Conservation (phyloP, 2,329 filamentous ascomycete species). For the Curvularia sp. region DNA sequence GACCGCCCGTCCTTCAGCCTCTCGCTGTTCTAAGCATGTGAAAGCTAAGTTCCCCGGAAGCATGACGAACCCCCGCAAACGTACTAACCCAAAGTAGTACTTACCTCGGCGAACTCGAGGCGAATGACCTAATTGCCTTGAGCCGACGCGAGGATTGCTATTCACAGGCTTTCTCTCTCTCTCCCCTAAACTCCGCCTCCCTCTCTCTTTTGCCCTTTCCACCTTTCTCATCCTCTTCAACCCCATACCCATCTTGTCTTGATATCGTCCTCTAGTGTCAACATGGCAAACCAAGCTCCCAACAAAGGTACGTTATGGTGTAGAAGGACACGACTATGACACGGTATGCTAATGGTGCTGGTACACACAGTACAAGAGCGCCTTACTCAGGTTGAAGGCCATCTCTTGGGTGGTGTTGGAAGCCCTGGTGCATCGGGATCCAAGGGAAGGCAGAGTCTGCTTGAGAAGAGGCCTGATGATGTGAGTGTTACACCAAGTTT, state of each 20-base stretch:
- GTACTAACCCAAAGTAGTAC: slow-evolving; percentile 19
- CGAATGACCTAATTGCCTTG: slow-evolving; percentile 23
- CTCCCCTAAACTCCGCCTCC: not conserved
- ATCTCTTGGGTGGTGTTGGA: slow-evolving; percentile 58
- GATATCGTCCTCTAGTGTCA: slow-evolving; percentile 17
- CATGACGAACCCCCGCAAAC: slow-evolving; percentile 26
- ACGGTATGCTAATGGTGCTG: slow-evolving; percentile 21
- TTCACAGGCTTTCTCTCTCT: not conserved
- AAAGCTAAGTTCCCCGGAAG: slow-evolving; percentile 22
- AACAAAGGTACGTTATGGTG: slow-evolving; percentile 30
- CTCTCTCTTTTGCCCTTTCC: slow-evolving; percentile 1
- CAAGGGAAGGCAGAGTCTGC: slow-evolving; percentile 53
- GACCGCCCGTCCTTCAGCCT: slow-evolving; percentile 1
- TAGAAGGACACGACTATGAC: slow-evolving; percentile 7
- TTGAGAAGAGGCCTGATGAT: slow-evolving; percentile 66
- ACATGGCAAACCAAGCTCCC: slow-evolving; percentile 49
- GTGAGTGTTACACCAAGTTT: slow-evolving; percentile 36
- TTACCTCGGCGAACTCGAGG: slow-evolving; percentile 25
- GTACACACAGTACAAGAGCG: slow-evolving; percentile 61
- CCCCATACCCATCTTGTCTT: slow-evolving; percentile 8
- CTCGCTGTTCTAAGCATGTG: slow-evolving; percentile 27
- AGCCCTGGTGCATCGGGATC: slow-evolving; percentile 32
- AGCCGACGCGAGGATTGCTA: slow-evolving; percentile 1
- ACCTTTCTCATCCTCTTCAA: slow-evolving; percentile 8
- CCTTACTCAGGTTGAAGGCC: slow-evolving; percentile 65